Evolutionary conservation across 108 stramenopile species (phyloP).

Genomic region (Pseudonitzschia multiseries): DNA sequence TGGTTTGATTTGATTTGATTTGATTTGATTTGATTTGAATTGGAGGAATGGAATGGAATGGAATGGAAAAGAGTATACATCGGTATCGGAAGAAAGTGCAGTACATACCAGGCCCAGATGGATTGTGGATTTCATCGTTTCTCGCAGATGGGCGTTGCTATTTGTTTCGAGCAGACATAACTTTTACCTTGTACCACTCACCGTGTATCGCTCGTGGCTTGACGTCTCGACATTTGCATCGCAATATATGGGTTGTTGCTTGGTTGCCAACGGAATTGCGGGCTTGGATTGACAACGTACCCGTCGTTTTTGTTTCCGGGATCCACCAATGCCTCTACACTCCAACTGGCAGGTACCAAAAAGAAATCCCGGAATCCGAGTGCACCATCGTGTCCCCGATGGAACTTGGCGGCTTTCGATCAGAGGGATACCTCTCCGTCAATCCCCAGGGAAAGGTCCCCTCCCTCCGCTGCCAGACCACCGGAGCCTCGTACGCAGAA

Average conservation of each 20-base stretch:
- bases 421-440: conserved; percentile 68
- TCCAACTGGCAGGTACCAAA: conserved; percentile 26
- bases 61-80: background rate
- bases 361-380: conserved; percentile 60
- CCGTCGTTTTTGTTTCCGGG: no score
- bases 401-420: conserved; percentile 85
- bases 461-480: conserved; percentile 42
- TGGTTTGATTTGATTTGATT: background rate
- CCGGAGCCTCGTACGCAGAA: conserved; percentile 61
- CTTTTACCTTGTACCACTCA: no score
- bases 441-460: conserved; percentile 95
- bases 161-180: background rate
- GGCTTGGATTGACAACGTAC: no score
- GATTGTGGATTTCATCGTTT: no score
- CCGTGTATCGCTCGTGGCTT: no score
- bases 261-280: no score
- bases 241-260: no score
- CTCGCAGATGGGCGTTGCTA: no score
- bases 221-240: no score
- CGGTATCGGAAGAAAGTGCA: background rate
- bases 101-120: no score
- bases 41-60: no score
- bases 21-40: background rate
- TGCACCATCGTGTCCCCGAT: conserved; percentile 67
- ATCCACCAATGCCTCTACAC: no score